Conservation (phyloP, 495 filamentous ascomycete genomes). For the Bombardia bombarda region DNA sequence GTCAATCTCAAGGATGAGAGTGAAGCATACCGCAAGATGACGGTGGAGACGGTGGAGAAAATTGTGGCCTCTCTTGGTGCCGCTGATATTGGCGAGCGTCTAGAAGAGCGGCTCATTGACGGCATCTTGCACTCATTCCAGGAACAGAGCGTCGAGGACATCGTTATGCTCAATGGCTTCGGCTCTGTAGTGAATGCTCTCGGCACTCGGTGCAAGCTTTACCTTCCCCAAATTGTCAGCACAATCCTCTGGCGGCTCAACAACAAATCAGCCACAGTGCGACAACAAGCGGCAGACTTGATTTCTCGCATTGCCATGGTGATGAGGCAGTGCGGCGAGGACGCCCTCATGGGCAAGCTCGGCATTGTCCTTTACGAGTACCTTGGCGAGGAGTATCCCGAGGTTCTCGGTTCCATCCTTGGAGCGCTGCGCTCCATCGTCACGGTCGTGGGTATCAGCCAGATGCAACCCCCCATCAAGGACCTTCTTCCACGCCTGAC, state of each 20-base stretch:
- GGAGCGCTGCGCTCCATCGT: slow-evolving; percentile 94
- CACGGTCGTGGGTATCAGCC: slow-evolving; percentile 94
- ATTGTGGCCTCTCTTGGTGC: slow-evolving; percentile 86
- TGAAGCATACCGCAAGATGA: slow-evolving; percentile 98
- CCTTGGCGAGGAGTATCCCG: slow-evolving; percentile 97
- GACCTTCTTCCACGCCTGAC: slow-evolving; percentile 93
- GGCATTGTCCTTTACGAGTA: slow-evolving; percentile 98
- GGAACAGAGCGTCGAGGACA: slow-evolving; percentile 94
- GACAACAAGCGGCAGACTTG: slow-evolving; percentile 94
- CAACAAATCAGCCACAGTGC: slow-evolving; percentile 92
- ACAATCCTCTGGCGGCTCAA: slow-evolving; percentile 97
- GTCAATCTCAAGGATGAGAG: slow-evolving; percentile 96
- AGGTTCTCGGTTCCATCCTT: slow-evolving; percentile 94
- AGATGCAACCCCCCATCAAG: slow-evolving; percentile 98
- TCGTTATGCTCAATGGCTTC: slow-evolving; percentile 97
- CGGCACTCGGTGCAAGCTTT: slow-evolving; percentile 89
- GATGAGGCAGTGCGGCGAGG: slow-evolving; percentile 97
- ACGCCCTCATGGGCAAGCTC: slow-evolving; percentile 91
- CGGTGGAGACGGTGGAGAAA: slow-evolving; percentile 94
- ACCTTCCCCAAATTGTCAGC: slow-evolving; percentile 90
- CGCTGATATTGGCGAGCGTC: slow-evolving; percentile 82
- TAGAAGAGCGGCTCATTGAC: slow-evolving; percentile 91
- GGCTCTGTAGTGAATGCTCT: slow-evolving; percentile 96
- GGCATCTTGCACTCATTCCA: slow-evolving; percentile 97
- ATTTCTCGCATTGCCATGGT: slow-evolving; percentile 96